Conservation (phyloP, 2,329 filamentous ascomycete genomes). For the Paecilomyces niveus region DNA sequence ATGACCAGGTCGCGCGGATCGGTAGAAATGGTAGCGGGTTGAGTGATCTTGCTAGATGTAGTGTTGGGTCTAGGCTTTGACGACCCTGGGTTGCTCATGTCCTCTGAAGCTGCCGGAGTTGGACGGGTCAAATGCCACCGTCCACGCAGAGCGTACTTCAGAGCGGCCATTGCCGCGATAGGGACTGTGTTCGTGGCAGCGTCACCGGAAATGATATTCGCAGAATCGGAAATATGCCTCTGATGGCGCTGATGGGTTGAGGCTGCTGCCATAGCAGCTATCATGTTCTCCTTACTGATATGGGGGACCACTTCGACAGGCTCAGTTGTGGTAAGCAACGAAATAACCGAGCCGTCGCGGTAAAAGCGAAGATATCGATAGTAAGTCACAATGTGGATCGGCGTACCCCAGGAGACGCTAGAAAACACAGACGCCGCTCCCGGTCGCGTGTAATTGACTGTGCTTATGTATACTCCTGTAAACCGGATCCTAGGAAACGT, state of each 20-base stretch:
- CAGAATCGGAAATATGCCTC: slow-evolving; percentile 35
- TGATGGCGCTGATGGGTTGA: slow-evolving; percentile 28
- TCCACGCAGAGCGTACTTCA: slow-evolving; percentile 61
- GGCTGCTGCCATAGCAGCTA: slow-evolving; percentile 22
- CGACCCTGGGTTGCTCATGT: slow-evolving; percentile 39
- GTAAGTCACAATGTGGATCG: slow-evolving; percentile 94
- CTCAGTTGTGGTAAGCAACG: slow-evolving; percentile 71
- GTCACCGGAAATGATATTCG: slow-evolving; percentile 19
- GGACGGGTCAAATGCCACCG: slow-evolving; percentile 60
- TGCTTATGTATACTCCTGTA: slow-evolving; percentile 93
- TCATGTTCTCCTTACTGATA: slow-evolving; percentile 64
- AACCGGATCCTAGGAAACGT: slow-evolving; percentile 80
- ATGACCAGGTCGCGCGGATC: slow-evolving; percentile 60
- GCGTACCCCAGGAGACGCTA: slow-evolving; percentile 67
- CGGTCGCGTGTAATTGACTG: slow-evolving; percentile 85
- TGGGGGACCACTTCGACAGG: slow-evolving; percentile 83
- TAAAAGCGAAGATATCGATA: slow-evolving; percentile 96
- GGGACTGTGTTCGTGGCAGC: slow-evolving; percentile 25
- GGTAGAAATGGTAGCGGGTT: slow-evolving; percentile 7
- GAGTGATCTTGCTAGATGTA: slow-evolving; percentile 9
- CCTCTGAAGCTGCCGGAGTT: slow-evolving; percentile 10
- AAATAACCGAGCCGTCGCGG: slow-evolving; percentile 77
- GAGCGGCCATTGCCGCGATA: slow-evolving; percentile 43
- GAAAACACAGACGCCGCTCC: slow-evolving; percentile 63
- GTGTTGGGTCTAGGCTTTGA: slow-evolving; percentile 10